Percentiles rank a stretch among this genome's conserved stretches.
These are phyloP conservation scores for Ophiocordyceps camponoti-floridani DNA, from an alignment of 2,329 filamentous ascomycete species.

Conservation along the genomic window DNA sequence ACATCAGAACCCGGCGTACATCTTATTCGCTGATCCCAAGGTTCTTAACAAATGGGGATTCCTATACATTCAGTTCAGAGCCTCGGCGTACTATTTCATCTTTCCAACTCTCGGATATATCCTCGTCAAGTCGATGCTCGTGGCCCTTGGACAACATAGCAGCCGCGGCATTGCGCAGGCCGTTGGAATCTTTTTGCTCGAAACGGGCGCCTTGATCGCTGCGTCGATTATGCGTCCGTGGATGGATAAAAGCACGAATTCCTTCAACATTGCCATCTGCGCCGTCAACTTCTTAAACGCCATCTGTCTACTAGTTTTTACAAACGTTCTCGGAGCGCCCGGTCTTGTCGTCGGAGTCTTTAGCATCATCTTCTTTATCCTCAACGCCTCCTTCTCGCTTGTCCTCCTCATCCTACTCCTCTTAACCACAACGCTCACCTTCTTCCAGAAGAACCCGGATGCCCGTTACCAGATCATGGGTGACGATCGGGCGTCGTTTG, in stretches of 20 bases:
- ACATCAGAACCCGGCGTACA: slow-evolving; percentile 94
- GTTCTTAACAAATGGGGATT: slow-evolving; percentile 96
- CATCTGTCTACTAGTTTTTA: slow-evolving; percentile 79
- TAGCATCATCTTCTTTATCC: slow-evolving; percentile 75
- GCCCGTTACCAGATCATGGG: slow-evolving; percentile 92
- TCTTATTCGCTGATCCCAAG: slow-evolving; percentile 84
- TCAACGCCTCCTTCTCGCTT: slow-evolving; percentile 70
- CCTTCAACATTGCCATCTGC: slow-evolving; percentile 86
- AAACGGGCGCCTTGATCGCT: slow-evolving; percentile 58
- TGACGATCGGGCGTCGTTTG: slow-evolving; percentile 89
- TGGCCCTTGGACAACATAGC: slow-evolving; percentile 58
- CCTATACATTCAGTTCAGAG: slow-evolving; percentile 91
- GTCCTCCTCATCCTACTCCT: slow-evolving; percentile 67
- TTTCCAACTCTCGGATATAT: slow-evolving; percentile 62
- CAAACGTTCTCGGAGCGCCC: slow-evolving; percentile 69
- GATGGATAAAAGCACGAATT: slow-evolving; percentile 98
- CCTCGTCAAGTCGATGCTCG: slow-evolving; percentile 72
- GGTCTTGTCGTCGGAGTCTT: slow-evolving; percentile 71
- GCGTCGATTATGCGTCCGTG: slow-evolving; percentile 73
- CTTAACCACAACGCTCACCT: slow-evolving; percentile 41
- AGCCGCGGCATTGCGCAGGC: slow-evolving; percentile 52
- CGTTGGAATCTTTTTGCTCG: slow-evolving; percentile 66
- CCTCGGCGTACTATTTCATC: slow-evolving; percentile 90
- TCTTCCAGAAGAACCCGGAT: slow-evolving; percentile 87
- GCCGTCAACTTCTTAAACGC: slow-evolving; percentile 81